Evolutionary conservation across 345 rosid genomes (phyloP), one percentile per base, ranked within the genome.

Genomic region (Salix exigua): DNA sequence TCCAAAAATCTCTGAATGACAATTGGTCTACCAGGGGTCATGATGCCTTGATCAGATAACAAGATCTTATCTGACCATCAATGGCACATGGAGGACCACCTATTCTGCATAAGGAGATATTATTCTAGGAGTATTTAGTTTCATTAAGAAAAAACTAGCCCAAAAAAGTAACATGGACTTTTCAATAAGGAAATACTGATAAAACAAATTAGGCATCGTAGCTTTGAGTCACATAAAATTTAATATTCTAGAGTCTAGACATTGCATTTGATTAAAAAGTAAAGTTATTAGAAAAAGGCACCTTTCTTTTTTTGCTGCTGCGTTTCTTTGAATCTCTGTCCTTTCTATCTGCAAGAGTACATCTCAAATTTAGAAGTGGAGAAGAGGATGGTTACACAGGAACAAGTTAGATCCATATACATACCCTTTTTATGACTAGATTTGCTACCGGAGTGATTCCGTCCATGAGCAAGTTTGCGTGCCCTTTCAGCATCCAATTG

Each of bases 401-500:
- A 61, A 73, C 14, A 82, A 75, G 48, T 58, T 28, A 73, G 42
- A 51, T 73, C 44, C 76, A 75, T 28, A 66, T 16, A 67, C 81
- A 46, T 66, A 90, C 98, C 97, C 75, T 82, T 94, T 73, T 84
- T 86, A 61, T 38, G 79, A 74, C 50, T 82, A 23, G 93, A 89
- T 76, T 90, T 96, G 72, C 81, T 81, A 71, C 89, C 77, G 68
- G 94, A 89, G 68, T 89, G 89, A 82, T 96, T 96, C 86, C 93
- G 87, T 69, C 99, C 99, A 21, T 91, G 92, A 33, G 97, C 87
- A 76, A 96, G 98, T 87, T 94, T 96, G 83, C 48, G 79, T 26
- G 99, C 88, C 86, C 99, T 90, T 84, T 96, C 99, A 75, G 97
- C 99, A 88, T 94, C 97, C 51, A 96, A 84, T 84, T 94, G 98